Base-by-base conservation (phyloP, 768 basidiomycete genomes). In the Mycena amicta region DNA sequence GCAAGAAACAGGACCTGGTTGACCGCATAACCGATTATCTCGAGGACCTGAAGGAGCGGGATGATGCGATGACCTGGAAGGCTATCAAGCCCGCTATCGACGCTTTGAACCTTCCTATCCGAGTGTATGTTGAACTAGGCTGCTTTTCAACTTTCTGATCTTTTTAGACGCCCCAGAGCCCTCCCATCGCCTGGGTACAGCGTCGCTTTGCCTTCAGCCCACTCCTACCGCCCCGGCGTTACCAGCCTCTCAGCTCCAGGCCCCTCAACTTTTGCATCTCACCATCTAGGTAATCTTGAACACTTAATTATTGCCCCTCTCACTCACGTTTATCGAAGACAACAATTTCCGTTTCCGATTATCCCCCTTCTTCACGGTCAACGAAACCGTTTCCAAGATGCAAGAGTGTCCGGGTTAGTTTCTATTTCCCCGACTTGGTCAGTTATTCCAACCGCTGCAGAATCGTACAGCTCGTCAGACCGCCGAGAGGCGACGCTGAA, bases 321-420 rank as follows among this genome's bases (percentile, higher is more conserved):
- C n/a, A n/a, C n/a, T n/a, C n/a, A n/a, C n/a, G n/a, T n/a, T n/a
- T n/a, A n/a, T n/a, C n/a, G n/a, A n/a, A 37, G 33, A 37, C 8
- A 37, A 37, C 33, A 37, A 37, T 18, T 51, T 43, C 26, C 77
- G 75, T 51, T 86, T 85, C 68, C 81, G 78, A 59, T 68, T 67
- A 11, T 86, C 84, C 0, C 85, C 84, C 1, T 85, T 85, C 68
- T 80, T 80, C 61, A 68, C 67, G 6, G 65, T 82, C 2, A 80
- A 83, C 29, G 77, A 82, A 33, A 59, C 70, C 3, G 77, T 84
- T 12, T 83, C 83, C 15, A 53, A 40, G 20, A 71, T 84, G 13
- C 74, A 71, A 4, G 83, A 86, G 57, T 85, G 83, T 45, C 43
- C 43, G 22, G 43, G 43, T 45, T 8, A 15, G 43, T 13, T 8